Conservation (phyloP, 768 basidiomycete genomes). For the Mycena olivaceomarginata region DNA sequence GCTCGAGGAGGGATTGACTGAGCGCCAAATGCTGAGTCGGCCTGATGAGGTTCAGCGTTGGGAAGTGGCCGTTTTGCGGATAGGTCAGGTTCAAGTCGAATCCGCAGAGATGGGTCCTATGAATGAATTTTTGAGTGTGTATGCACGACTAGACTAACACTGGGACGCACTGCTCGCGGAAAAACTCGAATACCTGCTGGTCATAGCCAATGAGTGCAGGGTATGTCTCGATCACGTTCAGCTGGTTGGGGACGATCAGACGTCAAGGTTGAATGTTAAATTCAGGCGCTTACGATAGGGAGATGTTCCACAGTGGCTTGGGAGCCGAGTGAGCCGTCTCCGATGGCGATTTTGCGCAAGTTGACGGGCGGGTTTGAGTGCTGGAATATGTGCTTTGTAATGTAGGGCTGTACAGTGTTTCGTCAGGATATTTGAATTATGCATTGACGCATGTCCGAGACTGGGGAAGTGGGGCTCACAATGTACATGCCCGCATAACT, state of each 20-base stretch:
- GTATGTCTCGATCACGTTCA: conserved; percentile 53
- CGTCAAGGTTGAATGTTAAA: not conserved
- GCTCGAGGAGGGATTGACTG: conserved; percentile 28
- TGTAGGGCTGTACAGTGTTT: conserved; percentile 65
- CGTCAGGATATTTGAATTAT: not conserved
- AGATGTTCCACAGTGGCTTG: conserved; percentile 56
- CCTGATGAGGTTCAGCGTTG: conserved; percentile 25
- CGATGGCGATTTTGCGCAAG: conserved; percentile 69
- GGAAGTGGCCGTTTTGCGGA: conserved; percentile 64
- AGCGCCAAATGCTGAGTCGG: conserved; percentile 15
- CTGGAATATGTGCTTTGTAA: conserved; percentile 68
- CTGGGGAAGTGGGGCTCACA: conserved; percentile 51
- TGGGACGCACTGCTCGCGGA: conserved; percentile 65
- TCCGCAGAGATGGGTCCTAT: conserved; percentile 66
- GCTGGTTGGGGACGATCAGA: not conserved
- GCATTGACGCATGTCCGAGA: too few species aligned
- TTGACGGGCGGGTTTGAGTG: conserved; percentile 66
- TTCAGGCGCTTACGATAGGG: conserved; percentile 54
- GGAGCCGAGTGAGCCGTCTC: conserved; percentile 66
- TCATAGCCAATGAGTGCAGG: conserved; percentile 75
- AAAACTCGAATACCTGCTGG: conserved; percentile 64
- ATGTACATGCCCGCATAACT: conserved; percentile 74
- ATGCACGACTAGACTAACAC: not conserved
- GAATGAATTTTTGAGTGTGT: not conserved
- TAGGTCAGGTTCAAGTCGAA: conserved; percentile 70